Evolutionary conservation across 495 filamentous ascomycete genomes (phyloP), one percentile per base, ranked within the genome.

Genomic region (Lasiosphaeria miniovina): DNA sequence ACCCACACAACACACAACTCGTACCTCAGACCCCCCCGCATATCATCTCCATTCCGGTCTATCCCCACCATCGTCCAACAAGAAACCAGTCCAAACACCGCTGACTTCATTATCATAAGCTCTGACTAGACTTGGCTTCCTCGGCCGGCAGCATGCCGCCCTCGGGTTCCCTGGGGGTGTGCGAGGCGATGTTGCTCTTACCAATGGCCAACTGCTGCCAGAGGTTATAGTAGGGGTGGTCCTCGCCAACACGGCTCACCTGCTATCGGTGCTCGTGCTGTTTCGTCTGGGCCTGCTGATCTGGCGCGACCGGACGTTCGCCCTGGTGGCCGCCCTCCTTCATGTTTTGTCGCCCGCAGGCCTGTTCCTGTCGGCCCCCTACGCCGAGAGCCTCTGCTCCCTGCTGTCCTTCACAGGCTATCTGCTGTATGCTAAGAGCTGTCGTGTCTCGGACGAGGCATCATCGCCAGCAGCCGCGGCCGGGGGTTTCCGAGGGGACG

Each of bases 321-420:
- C 89, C 32, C 84, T 93, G 54, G 70, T 88, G 14, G 77, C 88
- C 34, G 86, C 90, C 6, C 68, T 82, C 10, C 75, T 98, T 38
- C 90, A 97, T 69, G 84, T 96, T 46, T 65, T 98, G 31, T 90
- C 86, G 4, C 94, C 95, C 0, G 94, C 90, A 7, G 93, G 93
- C 9, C 73, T 96, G 3, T 97, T 98, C 68, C 84, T 98, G 34
- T 91, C 88, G 0, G 90, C 93, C 1, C 94, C 95, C 0, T 94
- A 91, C 65, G 81, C 84, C 24, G 95, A 98, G 73, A 84, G 88
- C 51, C 68, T 88, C 1, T 96, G 90, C 68, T 85, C 93, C 1
- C 77, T 94, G 7, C 73, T 96, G 35, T 88, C 87, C 50, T 90
- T 98, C 61, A 50, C 73, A 3, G 95, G 93, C 6, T 84, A 79